Evolutionary conservation across 345 rosid species (phyloP).

Genomic region (Eucalyptus cloeziana): DNA sequence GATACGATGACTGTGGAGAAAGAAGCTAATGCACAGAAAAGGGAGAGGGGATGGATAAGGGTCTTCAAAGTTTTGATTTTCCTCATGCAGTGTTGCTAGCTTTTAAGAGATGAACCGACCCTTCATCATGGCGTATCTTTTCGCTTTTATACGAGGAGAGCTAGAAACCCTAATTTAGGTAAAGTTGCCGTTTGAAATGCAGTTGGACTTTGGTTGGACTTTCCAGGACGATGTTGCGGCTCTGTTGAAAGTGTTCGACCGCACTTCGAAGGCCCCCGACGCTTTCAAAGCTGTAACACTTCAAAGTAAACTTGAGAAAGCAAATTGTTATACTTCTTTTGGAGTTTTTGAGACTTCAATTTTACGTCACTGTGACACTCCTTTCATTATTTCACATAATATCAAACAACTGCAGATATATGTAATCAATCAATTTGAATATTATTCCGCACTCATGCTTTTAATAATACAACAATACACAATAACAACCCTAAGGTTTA

Average conservation of each 20-base stretch:
- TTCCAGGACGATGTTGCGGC: not conserved
- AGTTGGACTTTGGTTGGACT: not conserved
- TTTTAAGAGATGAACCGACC: not conserved
- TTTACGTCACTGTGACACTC: not conserved
- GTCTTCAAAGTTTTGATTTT: not conserved
- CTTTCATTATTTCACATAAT: not conserved
- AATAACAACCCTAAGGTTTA: not conserved
- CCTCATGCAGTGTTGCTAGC: not conserved
- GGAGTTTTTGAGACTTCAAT: not conserved
- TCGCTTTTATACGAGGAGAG: not conserved
- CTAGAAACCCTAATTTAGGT: not conserved
- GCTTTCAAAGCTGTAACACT: not conserved
- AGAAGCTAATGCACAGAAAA: not conserved
- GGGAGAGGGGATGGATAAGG: not conserved
- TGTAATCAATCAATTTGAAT: not conserved
- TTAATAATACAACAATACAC: not conserved
- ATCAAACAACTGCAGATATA: not conserved
- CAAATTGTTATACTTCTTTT: not conserved
- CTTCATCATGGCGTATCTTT: not conserved
- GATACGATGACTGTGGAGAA: not conserved
- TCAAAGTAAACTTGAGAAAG: not conserved
- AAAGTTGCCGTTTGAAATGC: not conserved
- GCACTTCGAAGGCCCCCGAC: not conserved
- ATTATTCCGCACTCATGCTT: not conserved
- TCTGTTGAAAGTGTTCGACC: not conserved